Percentiles rank a stretch among this genome's conserved stretches.
Conservation (phyloP, 2,329 filamentous ascomycete genomes). For the Fusarium ambrosium region DNA sequence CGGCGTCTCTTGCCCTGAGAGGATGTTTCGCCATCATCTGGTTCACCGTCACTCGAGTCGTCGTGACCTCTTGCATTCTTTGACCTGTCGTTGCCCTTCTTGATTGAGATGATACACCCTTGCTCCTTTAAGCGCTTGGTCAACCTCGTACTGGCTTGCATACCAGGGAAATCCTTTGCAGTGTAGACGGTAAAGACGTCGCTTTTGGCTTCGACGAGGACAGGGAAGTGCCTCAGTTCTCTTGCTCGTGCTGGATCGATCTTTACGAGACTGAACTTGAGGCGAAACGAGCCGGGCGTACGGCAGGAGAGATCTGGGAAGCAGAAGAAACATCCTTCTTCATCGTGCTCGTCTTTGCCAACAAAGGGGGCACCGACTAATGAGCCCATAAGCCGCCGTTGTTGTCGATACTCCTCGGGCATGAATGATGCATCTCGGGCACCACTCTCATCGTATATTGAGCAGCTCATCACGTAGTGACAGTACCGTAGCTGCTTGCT, state of each 20-base stretch:
- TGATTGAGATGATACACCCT: slow-evolving; percentile 86
- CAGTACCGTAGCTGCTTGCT: slow-evolving; percentile 68
- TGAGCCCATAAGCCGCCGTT: slow-evolving; percentile 83
- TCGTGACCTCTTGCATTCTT: slow-evolving; percentile 54
- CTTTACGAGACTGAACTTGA: slow-evolving; percentile 80
- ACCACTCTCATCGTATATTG: slow-evolving; percentile 78
- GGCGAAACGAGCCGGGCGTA: slow-evolving; percentile 80
- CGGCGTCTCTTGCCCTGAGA: slow-evolving; percentile 43
- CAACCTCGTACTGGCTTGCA: slow-evolving; percentile 81
- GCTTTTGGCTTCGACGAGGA: slow-evolving; percentile 69
- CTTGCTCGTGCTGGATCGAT: slow-evolving; percentile 73
- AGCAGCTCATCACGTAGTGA: slow-evolving; percentile 81
- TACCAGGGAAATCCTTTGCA: slow-evolving; percentile 88
- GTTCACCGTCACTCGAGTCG: slow-evolving; percentile 61
- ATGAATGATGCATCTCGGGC: slow-evolving; percentile 77
- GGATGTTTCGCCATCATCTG: slow-evolving; percentile 48
- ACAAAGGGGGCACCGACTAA: slow-evolving; percentile 83
- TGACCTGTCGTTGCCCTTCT: slow-evolving; percentile 83
- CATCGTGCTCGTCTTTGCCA: slow-evolving; percentile 78
- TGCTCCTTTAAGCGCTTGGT: slow-evolving; percentile 83
- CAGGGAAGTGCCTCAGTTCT: slow-evolving; percentile 59
- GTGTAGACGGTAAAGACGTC: slow-evolving; percentile 85
- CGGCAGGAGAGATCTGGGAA: slow-evolving; percentile 87
- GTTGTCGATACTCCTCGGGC: slow-evolving; percentile 78
- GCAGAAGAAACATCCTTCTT: slow-evolving; percentile 86